phyloP scores from a whole-genome alignment of 441 rosid genomes.

The Dalechampia spathulata region DNA sequence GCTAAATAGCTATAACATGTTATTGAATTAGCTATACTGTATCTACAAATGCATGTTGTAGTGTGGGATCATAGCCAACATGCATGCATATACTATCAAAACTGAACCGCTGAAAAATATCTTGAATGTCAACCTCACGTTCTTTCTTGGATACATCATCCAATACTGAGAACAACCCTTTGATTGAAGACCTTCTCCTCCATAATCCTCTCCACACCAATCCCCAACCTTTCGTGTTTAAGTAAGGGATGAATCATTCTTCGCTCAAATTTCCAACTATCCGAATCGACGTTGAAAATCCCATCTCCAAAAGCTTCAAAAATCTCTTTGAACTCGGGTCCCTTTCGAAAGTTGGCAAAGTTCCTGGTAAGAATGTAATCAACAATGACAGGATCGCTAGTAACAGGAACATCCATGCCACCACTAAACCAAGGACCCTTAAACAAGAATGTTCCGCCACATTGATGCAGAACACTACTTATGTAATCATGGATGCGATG shows the following conservation, averaged over 20 bases:
- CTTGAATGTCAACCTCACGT: constrained; percentile 13
- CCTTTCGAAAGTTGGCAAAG: constrained; percentile 26
- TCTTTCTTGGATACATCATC: constrained; percentile 6
- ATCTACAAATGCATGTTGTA: too few relatives aligned
- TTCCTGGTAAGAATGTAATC: constrained; percentile 19
- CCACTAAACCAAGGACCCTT: constrained; percentile 28
- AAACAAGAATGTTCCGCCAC: constrained; percentile 17
- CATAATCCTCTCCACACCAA: neutral
- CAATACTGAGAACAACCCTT: constrained; percentile 16
- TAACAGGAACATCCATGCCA: constrained; percentile 8
- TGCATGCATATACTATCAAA: constrained; percentile 14
- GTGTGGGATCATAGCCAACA: constrained; percentile 15
- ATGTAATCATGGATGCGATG: constrained; percentile 12
- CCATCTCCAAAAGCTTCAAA: constrained; percentile 29
- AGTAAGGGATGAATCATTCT: constrained; percentile 13
- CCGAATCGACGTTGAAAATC: constrained; percentile 17
- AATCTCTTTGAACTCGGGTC: constrained; percentile 15
- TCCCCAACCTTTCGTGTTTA: neutral
- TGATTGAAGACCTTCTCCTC: constrained; percentile 8
- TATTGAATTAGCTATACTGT: too few relatives aligned
- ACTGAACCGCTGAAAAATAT: constrained; percentile 16
- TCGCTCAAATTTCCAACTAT: constrained; percentile 19
- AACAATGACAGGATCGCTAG: constrained; percentile 23
- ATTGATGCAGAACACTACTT: neutral
- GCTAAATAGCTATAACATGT: too few relatives aligned